A percentile compares a stretch with the other conserved stretches of the same genome.
phyloP scores from a whole-genome alignment of 768 basidiomycete genomes.

The Tulasnella calospora region DNA sequence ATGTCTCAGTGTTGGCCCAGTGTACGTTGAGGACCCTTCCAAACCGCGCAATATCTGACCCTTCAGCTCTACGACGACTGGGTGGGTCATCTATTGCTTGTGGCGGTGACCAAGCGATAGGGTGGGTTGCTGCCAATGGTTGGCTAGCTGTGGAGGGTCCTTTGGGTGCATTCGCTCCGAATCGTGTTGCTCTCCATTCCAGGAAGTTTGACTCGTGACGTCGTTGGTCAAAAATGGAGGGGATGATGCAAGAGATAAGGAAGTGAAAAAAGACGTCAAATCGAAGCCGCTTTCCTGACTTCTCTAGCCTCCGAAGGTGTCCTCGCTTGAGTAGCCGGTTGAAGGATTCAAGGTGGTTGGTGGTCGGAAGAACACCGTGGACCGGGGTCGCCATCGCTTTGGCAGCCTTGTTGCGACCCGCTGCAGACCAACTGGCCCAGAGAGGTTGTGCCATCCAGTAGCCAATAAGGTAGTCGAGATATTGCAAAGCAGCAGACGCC shows the following conservation, averaged over 20 bases:
- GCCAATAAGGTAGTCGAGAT: slow-evolving; percentile 32
- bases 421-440: slow-evolving; percentile 39
- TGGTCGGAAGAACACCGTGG: slow-evolving; percentile 38
- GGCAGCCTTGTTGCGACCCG: slow-evolving; percentile 34
- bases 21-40: too few relatives aligned
- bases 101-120: too few relatives aligned
- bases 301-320: slow-evolving; percentile 32
- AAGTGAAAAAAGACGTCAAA: slow-evolving; percentile 34
- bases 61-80: too few relatives aligned
- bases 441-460: slow-evolving; percentile 34
- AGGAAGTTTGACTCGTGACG: too few relatives aligned
- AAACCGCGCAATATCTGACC: too few relatives aligned
- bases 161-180: too few relatives aligned
- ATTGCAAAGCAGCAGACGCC: slow-evolving; percentile 28
- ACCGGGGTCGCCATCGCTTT: slow-evolving; percentile 29
- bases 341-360: slow-evolving; percentile 43
- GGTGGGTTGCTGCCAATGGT: too few relatives aligned
- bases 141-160: too few relatives aligned
- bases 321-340: slow-evolving; percentile 39
- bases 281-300: slow-evolving; percentile 35
- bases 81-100: too few relatives aligned
- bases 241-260: slow-evolving; percentile 31
- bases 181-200: too few relatives aligned
- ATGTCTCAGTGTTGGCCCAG: too few relatives aligned
- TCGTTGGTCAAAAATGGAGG: slow-evolving; percentile 28